Evolutionary conservation across 371 early-diverging fungal genomes (phyloP), one percentile per base, ranked within the genome.

Genomic region (Blakeslea trispora): DNA sequence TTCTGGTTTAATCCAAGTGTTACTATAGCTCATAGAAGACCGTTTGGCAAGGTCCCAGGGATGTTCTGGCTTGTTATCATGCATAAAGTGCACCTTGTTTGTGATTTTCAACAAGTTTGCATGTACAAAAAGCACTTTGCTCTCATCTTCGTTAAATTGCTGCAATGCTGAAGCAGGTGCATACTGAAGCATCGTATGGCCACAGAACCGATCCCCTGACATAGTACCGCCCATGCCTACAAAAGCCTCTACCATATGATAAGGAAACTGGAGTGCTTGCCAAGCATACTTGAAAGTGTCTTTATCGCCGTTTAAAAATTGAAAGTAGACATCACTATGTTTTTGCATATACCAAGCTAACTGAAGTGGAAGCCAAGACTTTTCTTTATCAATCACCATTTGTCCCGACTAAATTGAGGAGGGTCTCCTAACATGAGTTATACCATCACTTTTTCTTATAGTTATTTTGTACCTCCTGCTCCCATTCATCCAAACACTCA

Each of bases 341-440:
- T 63, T 60, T 50, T 77, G 72, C 72, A 77, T 69, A 19, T 61
- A 77, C 72, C 72, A 74, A 15, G 74, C 63, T 23, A 77, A 42
- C 47, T 77, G 74, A 17, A 77, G 56, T 31, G 77, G 70, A 5
- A 58, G 45, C 77, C 77, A 77, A 6, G 66, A 39, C 35, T 62
- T 57, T 13, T 44, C 44, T 47, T 77, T 77, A 50, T 77, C 61
- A 22, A 77, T 61, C 7, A 74, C 72, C 64, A 77, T 72, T 50
- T 77, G 77, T 19, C 77, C 77, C 39, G 74, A 74, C 74, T 75
- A 61, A n/a, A n/a, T n/a, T n/a, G n/a, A n/a, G n/a, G n/a, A n/a
- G n/a, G n/a, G n/a, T n/a, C n/a, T n/a, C n/a, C n/a, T n/a, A n/a
- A n/a, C n/a, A n/a, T 22, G 13, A 28, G 6, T 5, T 21, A 28